Base-by-base conservation (phyloP, 83 land plant genomes). In the Diphasiastrum complanatum region DNA sequence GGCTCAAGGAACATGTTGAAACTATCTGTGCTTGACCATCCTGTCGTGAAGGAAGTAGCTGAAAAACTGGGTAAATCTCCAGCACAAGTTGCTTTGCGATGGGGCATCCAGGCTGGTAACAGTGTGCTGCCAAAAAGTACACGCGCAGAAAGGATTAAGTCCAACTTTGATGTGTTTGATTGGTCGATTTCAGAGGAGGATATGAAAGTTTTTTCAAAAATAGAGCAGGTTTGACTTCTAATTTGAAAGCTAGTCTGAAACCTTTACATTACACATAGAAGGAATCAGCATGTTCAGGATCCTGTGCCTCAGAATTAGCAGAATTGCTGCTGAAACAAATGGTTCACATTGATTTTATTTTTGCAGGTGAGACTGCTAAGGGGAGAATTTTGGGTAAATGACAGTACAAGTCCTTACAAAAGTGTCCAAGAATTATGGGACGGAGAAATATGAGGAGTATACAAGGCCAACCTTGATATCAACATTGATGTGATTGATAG, bases 61-160 rank as follows among this genome's bases (percentile, higher is more conserved):
- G 20, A 20, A 14, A 49, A 49, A 49, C 20, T 49, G 20, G 19
- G 20, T 20, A 49, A 49, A 49, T 11, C 52, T 14, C 52, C 52
- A 49, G 52, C 52, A 5, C 52, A 49, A 49, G 52, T 49, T 5
- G 52, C 52, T 5, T 19, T 49, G 5, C 52, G 52, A 8, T 49
- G 52, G 52, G 52, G 52, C 18, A 11, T 49, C 20, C 52, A 49
- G 52, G 19, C 8, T 14, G 52, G 52, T 49, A 14, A 49, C 20
- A 49, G 52, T 20, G 52, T 49, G 20, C 52, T 49, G 12, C 10
- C 52, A 6, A 49, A 49, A 19, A 49, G 52, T 20, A 5, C 19
- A 14, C 10, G 19, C 19, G 6, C 52, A 5, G 52, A 49, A 5
- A 14, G 52, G 20, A 14, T 49, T 20, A 49, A 11, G 19, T 14